Evolutionary conservation across 768 basidiomycete genomes (phyloP).

Genomic region (Pleurotus eryngii): DNA sequence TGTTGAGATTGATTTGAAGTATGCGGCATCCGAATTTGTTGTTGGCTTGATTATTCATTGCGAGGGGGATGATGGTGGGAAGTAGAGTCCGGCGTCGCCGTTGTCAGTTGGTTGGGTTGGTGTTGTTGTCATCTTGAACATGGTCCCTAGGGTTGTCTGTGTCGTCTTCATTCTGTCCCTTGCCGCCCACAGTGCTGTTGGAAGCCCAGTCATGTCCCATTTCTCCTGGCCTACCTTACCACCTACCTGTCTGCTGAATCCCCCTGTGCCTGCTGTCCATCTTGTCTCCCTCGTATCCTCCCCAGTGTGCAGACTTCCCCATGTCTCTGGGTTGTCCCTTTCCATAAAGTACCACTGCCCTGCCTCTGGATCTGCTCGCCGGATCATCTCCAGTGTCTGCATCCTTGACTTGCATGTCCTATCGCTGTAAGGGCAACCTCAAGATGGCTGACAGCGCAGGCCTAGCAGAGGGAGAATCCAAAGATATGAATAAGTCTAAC

Average conservation of each 20-base stretch:
- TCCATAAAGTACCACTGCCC: slow-evolving; percentile 15
- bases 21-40: background rate
- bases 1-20: background rate
- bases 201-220: background rate
- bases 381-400: slow-evolving; percentile 3
- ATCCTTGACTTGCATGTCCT: slow-evolving; percentile 17
- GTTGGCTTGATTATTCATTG: background rate
- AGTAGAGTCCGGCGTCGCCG: no score
- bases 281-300: background rate
- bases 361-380: slow-evolving; percentile 11
- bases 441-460: no score
- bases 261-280: background rate
- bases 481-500: no score
- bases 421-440: no score
- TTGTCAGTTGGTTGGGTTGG: no score
- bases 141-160: background rate
- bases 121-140: background rate
- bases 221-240: background rate
- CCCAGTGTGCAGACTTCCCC: background rate
- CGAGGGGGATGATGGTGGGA: no score
- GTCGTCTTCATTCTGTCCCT: background rate
- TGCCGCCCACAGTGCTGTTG: background rate
- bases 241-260: background rate
- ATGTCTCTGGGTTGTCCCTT: slow-evolving; percentile 6
- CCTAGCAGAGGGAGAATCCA: no score